Conservation (phyloP, 768 basidiomycete species). For the Cystobasidium onofrii region DNA sequence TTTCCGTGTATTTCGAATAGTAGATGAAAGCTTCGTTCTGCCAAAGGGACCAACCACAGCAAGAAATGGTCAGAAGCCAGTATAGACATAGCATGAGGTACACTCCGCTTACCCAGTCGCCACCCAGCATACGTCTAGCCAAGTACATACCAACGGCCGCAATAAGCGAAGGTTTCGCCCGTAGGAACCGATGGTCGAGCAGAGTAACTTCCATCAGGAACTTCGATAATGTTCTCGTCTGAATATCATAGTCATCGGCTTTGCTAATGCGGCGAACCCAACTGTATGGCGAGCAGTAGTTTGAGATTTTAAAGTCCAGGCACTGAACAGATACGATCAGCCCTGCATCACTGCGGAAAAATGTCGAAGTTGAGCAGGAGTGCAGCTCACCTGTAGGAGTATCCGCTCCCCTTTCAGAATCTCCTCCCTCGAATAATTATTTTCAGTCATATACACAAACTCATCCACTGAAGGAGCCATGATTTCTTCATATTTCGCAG, state of each 20-base stretch:
- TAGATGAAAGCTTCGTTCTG: slow-evolving; percentile 85
- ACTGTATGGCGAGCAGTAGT: slow-evolving; percentile 97
- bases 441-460: slow-evolving; percentile 96
- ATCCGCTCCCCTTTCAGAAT: slow-evolving; percentile 97
- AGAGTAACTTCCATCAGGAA: slow-evolving; percentile 94
- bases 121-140: slow-evolving; percentile 83
- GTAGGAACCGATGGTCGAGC: slow-evolving; percentile 81
- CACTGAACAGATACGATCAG: slow-evolving; percentile 49
- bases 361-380: too few relatives aligned
- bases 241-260: slow-evolving; percentile 96
- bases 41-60: slow-evolving; percentile 26
- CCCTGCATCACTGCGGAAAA: too few relatives aligned
- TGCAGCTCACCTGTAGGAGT: slow-evolving; percentile 58
- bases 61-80: not conserved
- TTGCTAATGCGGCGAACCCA: slow-evolving; percentile 99
- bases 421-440: slow-evolving; percentile 85
- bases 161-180: slow-evolving; percentile 83
- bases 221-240: slow-evolving; percentile 93
- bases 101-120: slow-evolving; percentile 75
- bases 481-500: slow-evolving; percentile 98
- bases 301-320: slow-evolving; percentile 86
- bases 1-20: slow-evolving; percentile 84
- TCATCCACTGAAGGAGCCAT: slow-evolving; percentile 95
- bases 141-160: slow-evolving; percentile 98
- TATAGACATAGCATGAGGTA: too few relatives aligned